Percentiles rank a stretch among this genome's conserved stretches.
Evolutionary conservation across 805 yeast genomes (phyloP).

Genomic region (Candida argentea): DNA sequence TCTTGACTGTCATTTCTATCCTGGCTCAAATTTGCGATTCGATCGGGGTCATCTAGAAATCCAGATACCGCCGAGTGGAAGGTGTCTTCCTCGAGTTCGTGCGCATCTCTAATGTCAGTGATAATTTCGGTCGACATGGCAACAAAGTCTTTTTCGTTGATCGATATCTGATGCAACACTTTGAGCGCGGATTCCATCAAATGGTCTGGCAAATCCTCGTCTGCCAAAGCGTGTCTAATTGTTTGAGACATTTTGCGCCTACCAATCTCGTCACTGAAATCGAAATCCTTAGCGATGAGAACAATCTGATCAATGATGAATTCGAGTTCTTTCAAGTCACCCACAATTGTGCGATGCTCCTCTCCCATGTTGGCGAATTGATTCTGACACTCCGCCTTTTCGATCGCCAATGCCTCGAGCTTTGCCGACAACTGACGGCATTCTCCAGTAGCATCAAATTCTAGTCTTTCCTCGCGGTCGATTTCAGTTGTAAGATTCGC

Average conservation of each 20-base stretch:
- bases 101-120: constrained; percentile 71
- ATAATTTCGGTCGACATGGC: constrained; percentile 79
- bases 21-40: no score
- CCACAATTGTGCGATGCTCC: constrained; percentile 19
- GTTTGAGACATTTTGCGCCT: constrained; percentile 60
- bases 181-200: constrained; percentile 47
- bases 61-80: constrained; percentile 17
- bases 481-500: constrained; percentile 3
- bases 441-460: constrained; percentile 4
- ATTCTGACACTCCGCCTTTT: constrained; percentile 3
- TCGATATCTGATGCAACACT: constrained; percentile 61
- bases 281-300: constrained; percentile 57
- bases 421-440: constrained; percentile 6
- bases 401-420: constrained; percentile 5
- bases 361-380: constrained; percentile 10
- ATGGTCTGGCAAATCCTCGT: constrained; percentile 44
- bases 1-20: constrained; percentile 10
- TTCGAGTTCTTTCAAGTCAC: constrained; percentile 50
- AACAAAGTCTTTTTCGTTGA: constrained; percentile 75
- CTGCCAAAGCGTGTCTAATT: constrained; percentile 41
- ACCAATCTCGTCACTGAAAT: constrained; percentile 85
- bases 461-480: constrained; percentile 4
- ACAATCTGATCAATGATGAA: constrained; percentile 70
- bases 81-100: constrained; percentile 28
- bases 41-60: constrained; percentile 9